phyloP scores from a whole-genome alignment of 2,329 filamentous ascomycete species.

The Massarina eburnea region DNA sequence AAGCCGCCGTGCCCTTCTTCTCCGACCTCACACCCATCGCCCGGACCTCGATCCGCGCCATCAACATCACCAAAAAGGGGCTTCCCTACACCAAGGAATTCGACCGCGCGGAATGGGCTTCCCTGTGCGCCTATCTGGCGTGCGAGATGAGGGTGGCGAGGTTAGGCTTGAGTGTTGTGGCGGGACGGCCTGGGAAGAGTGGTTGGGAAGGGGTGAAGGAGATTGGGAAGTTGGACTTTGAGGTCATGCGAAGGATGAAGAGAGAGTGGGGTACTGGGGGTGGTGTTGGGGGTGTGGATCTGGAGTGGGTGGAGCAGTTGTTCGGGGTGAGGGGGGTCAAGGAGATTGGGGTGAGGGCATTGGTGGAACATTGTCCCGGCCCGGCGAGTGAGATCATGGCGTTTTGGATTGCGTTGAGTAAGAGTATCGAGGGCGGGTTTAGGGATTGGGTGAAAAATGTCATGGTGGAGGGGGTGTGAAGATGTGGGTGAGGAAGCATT shows the following conservation, averaged over 20 bases:
- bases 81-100: constrained; percentile 57
- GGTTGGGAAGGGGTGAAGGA: constrained; percentile 53
- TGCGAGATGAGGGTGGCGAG: constrained; percentile 10
- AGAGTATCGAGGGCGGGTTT: constrained; percentile 60
- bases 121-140: constrained; percentile 50
- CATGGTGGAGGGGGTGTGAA: constrained; percentile 27
- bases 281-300: constrained; percentile 22
- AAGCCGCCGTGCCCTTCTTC: constrained; percentile 63
- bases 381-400: constrained; percentile 58
- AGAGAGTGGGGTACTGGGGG: constrained; percentile 26
- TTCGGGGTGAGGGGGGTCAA: constrained; percentile 53
- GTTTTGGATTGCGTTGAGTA: constrained; percentile 62
- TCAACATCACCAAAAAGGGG: constrained; percentile 60
- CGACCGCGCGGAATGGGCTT: constrained; percentile 58
- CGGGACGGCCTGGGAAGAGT: constrained; percentile 50
- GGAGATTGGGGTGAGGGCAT: constrained; percentile 55
- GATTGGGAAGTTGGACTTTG: constrained; percentile 24
- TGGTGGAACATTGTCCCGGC: constrained; percentile 57
- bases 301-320: constrained; percentile 62
- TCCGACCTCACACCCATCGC: constrained; percentile 56
- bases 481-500: neutral
- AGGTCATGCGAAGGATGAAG: constrained; percentile 27
- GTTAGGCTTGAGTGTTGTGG: constrained; percentile 55
- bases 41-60: constrained; percentile 50
- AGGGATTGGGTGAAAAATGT: constrained; percentile 53